phyloP scores from a whole-genome alignment of 441 rosid genomes.

The Euphorbia schlechtendalii region DNA sequence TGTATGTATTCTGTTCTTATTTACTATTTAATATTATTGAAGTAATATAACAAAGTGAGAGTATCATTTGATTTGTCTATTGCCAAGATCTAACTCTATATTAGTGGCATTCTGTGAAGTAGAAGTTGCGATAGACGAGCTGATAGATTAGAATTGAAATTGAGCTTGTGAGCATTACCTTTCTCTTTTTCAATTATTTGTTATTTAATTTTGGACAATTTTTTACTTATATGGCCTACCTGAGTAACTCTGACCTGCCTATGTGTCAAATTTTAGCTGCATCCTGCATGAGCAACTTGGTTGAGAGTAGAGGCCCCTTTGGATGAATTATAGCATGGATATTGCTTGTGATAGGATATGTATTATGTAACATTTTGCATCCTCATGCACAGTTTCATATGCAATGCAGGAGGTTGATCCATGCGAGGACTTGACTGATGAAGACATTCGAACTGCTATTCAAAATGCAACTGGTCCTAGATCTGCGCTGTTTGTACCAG shows the following conservation, averaged over 20 bases:
- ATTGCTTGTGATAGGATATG: not conserved
- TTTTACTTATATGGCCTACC: not conserved
- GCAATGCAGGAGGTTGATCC: constrained; percentile 81
- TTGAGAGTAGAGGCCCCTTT: not conserved
- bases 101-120: not conserved
- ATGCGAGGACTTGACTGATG: constrained; percentile 87
- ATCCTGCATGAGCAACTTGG: constrained; percentile 2
- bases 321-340: not conserved
- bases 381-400: constrained; percentile 13
- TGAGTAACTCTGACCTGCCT: not conserved
- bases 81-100: not conserved
- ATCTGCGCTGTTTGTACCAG: constrained; percentile 86
- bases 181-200: too few species aligned
- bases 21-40: not conserved
- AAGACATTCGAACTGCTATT: constrained; percentile 87
- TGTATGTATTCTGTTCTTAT: not conserved
- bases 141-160: not conserved
- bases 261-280: not conserved
- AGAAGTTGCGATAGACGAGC: not conserved
- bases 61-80: too few species aligned
- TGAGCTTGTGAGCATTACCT: not conserved
- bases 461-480: constrained; percentile 96
- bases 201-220: not conserved
- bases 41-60: not conserved
- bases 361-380: not conserved